Conservation (phyloP, 23 red algal species). For the Gracilaria gracilis region DNA sequence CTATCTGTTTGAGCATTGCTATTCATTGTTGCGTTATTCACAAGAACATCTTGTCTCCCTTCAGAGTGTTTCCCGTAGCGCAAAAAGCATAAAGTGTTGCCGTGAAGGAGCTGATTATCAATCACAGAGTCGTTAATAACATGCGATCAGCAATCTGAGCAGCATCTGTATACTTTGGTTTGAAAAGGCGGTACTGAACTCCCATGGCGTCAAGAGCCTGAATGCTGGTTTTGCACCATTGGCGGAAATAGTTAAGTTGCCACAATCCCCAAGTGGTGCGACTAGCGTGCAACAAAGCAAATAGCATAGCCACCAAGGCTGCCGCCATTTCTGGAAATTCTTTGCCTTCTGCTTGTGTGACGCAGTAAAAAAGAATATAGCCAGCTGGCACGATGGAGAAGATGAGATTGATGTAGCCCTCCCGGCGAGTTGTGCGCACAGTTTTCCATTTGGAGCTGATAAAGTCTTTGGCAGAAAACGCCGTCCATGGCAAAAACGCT, state of each 20-base stretch:
- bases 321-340: constrained; percentile 40
- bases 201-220: constrained; percentile 37
- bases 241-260: constrained; percentile 47
- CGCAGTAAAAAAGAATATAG: constrained; percentile 53
- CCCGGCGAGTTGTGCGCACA: not conserved
- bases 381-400: constrained; percentile 41
- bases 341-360: constrained; percentile 5
- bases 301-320: constrained; percentile 49
- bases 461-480: constrained; percentile 44
- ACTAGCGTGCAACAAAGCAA: constrained; percentile 37
- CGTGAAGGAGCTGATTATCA: constrained; percentile 50
- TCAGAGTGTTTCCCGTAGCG: not conserved
- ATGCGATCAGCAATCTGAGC: constrained; percentile 33
- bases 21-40: not conserved
- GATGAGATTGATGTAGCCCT: constrained; percentile 32
- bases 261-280: constrained; percentile 45
- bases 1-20: not conserved
- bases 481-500: constrained; percentile 66
- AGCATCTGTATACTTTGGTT: not conserved
- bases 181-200: constrained; percentile 13
- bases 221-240: constrained; percentile 19
- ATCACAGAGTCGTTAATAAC: constrained; percentile 43
- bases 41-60: not conserved
- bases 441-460: constrained; percentile 45
- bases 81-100: constrained; percentile 21